A percentile compares a stretch with the other conserved stretches of the same genome.
These are phyloP conservation scores for Chaetomiaceae sp. DNA, from an alignment of 2,329 filamentous ascomycete species.

Conservation along the genomic window DNA sequence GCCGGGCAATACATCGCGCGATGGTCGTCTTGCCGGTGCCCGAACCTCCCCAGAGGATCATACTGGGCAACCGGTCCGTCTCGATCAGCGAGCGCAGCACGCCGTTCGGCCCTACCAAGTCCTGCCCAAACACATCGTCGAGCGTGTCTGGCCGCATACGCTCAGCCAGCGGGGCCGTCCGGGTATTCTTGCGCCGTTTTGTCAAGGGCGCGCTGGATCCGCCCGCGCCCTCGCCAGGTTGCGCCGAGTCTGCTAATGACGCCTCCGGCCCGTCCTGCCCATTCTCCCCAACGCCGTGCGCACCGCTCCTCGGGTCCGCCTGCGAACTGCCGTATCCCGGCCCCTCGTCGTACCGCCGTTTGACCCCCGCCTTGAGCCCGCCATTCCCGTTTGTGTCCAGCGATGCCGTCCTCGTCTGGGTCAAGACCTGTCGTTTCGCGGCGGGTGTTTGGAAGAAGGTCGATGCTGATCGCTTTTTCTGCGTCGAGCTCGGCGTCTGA, in stretches of 20 bases:
- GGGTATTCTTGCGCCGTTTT: constrained; percentile 65
- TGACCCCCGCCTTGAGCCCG: constrained; percentile 37
- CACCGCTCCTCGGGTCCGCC: constrained; percentile 20
- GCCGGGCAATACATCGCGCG: constrained; percentile 79
- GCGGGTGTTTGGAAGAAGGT: constrained; percentile 59
- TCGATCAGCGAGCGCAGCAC: constrained; percentile 83
- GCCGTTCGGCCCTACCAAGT: constrained; percentile 80
- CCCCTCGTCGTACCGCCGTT: constrained; percentile 51
- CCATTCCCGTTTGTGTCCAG: constrained; percentile 8
- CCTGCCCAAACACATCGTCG: constrained; percentile 85
- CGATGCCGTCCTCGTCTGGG: constrained; percentile 30
- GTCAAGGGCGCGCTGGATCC: constrained; percentile 34
- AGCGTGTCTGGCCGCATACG: constrained; percentile 83
- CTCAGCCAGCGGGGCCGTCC: constrained; percentile 81
- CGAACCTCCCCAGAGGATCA: constrained; percentile 87
- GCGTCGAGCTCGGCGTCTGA: constrained; percentile 36
- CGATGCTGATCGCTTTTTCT: constrained; percentile 54
- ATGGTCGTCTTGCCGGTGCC: constrained; percentile 90
- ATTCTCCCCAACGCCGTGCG: constrained; percentile 6
- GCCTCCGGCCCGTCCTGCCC: not conserved
- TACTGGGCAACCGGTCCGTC: constrained; percentile 78
- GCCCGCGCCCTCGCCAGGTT: constrained; percentile 13
- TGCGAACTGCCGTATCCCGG: constrained; percentile 36
- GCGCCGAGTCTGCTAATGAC: constrained; percentile 6
- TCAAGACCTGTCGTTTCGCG: constrained; percentile 47